Evolutionary conservation across 1,284 basidiomycete species (phyloP), one percentile per base, ranked within the genome.

Genomic region (Cryptococcus sp.): DNA sequence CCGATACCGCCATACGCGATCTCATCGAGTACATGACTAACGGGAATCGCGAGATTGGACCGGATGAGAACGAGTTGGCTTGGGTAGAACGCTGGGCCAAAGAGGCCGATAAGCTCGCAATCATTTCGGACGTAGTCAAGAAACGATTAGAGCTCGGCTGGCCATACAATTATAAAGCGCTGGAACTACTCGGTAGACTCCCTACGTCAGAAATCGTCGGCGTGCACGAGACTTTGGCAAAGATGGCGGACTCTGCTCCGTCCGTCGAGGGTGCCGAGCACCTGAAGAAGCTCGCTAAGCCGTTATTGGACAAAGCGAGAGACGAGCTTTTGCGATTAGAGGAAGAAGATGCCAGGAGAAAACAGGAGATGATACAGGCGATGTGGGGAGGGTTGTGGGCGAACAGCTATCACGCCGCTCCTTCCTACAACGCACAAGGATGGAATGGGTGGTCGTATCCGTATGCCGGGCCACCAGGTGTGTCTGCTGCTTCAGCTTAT

Each of bases 101-200:
- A 47, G 62, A 63, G 41, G 70, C 70, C n/a, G 64, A 65, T 13
- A 57, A 67, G 22, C 54, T 63, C 23, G 74, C 74, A 49, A 54
- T 68, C 50, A 72, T 77, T 46, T 59, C 73, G 60, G 67, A 64
- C 1, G 70, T 74, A 0, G 37, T 73, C 49, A 73, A 69, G 50
- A 50, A 38, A 26, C 70, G 75, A 20, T 62, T 77, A n/a, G 65
- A 61, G n/a, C 59, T 69, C 3, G 54, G 46, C 3, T 77, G 75
- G 75, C 75, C 75, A 3, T 69, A 68, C 64, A 71, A 72, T 56
- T 75, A 74, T 65, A 73, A 74, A 54, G 73, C 70, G 1, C 63
- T 77, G 20, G 65, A 71, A n/a, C 23, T 70, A 1, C 63, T 72
- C 25, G 43, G 37, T 7, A 55, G 63, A 38, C 62, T 73, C 59